Evolutionary conservation across 768 basidiomycete species (phyloP), one percentile per base, ranked within the genome.

Genomic region (Melanogaster broomeanus): DNA sequence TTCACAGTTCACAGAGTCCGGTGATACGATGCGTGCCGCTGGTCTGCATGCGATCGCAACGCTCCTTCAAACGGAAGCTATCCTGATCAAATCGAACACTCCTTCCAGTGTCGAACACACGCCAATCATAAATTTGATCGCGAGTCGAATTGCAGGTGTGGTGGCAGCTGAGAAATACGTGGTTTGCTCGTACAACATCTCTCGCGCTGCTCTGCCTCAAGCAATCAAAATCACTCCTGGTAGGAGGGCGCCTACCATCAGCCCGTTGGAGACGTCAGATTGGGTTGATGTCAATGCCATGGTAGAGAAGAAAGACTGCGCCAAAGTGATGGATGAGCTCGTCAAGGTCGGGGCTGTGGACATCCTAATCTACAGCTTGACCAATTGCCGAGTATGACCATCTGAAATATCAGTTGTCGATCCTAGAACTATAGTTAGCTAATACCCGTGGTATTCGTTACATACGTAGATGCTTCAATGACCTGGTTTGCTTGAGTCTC

Each of bases 1-100:
- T 52, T 22, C 19, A 8, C n/a, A 19, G 48, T 24, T 42, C 42
- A 35, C 66, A 95, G 96, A 98, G 73, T 99, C 96, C 16, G 97
- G 97, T 38, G 97, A 99, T 63, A 99, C 97, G 8, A 99, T 99
- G 97, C 91, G 96, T 30, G 97, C 96, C 22, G 95, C 95, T 0
- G 97, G 96, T 33, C 77, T 98, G 49, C 90, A 90, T 67, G 85
- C 96, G 35, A 98, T 99, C 62, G 88, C 86, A 13, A 98, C 93
- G 10, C 67, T 99, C 11, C 81, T 99, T 48, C 70, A 85, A 35
- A 83, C 88, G 1, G 89, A 99, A 72, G 95, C 96, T 11, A 91
- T 98, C 47, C 83, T 99, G 31, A 97, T 99, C 77, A 89, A 85
- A 55, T 92, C 90, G 1, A 77, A 74, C 45, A 71, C 72, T 16